These are phyloP conservation scores for Pseudomassariella vexata DNA, from an alignment of 2,329 filamentous ascomycete genomes.

Conservation along the genomic window DNA sequence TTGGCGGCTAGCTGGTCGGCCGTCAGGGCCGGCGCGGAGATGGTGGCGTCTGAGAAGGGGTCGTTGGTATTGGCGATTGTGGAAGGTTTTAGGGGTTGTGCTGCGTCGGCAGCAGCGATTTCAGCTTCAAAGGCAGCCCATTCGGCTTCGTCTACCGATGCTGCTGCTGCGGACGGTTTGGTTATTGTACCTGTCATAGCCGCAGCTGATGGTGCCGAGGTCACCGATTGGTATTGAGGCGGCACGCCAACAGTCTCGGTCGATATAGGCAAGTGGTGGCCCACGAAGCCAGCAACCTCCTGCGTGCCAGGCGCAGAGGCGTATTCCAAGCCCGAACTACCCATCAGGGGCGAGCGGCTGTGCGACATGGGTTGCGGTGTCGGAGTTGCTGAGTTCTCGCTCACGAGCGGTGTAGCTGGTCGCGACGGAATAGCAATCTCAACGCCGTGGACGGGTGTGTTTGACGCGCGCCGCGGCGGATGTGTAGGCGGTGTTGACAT, in stretches of 20 bases:
- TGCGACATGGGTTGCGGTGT: slow-evolving; percentile 32
- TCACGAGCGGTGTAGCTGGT: slow-evolving; percentile 51
- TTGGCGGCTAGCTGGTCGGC: slow-evolving; percentile 56
- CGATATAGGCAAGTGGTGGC: slow-evolving; percentile 18
- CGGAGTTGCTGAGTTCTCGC: slow-evolving; percentile 35
- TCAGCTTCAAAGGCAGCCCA: slow-evolving; percentile 87
- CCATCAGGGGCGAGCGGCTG: slow-evolving; percentile 31
- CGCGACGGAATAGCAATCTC: slow-evolving; percentile 60
- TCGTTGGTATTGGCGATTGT: slow-evolving; percentile 19
- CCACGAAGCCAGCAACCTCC: no score
- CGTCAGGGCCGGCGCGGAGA: slow-evolving; percentile 63
- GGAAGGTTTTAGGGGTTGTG: slow-evolving; percentile 22
- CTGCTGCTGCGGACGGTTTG: slow-evolving; percentile 1
- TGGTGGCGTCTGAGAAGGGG: slow-evolving; percentile 45
- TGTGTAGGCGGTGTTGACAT: slow-evolving; percentile 34
- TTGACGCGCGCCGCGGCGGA: slow-evolving; percentile 41
- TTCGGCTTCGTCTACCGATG: slow-evolving; percentile 62
- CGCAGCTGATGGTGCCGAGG: neutral
- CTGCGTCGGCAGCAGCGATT: slow-evolving; percentile 43
- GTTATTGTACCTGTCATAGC: no score
- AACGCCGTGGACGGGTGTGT: slow-evolving; percentile 47
- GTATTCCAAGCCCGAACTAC: slow-evolving; percentile 9
- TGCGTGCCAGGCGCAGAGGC: slow-evolving; percentile 7
- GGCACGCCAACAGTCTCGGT: slow-evolving; percentile 14
- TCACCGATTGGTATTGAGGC: no score